Base-by-base conservation (phyloP, 2,329 filamentous ascomycete genomes). In the Claviceps pazoutovae region DNA sequence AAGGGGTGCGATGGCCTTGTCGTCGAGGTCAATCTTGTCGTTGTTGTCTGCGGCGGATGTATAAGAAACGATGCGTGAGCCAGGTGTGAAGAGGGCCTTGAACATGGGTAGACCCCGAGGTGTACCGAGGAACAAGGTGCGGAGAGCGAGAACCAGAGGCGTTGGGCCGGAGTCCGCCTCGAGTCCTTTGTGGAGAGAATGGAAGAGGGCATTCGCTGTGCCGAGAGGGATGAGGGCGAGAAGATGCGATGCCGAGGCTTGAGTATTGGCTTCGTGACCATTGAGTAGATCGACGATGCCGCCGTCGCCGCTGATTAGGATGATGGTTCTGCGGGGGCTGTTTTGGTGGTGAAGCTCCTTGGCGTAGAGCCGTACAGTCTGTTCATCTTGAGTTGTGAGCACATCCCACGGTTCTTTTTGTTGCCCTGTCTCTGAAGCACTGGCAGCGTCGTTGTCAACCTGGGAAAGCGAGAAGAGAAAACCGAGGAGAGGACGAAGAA, bases 271-370 rank as follows among this genome's bases (percentile, higher is more conserved):
- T 26, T 61, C 57, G 11, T 65, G 61, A 26, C 65, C 78, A 62
- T 96, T 94, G 54, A 95, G 72, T 1, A 93, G 71, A 59, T 97
- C 91, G 17, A 89, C 77, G 2, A 95, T 67, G 5, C 89, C 91
- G 14, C 91, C 91, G 64, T 97, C 91, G 6, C 91, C 91, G 48
- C 86, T 91, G 5, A 96, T 74, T 13, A 97, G 75, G 34, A 96
- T 68, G 26, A 96, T 74, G 0, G 82, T 82, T 50, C 55, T 51
- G n/a, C 34, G 34, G 45, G n/a, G 53, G 52, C n/a, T 63, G 14
- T 1, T 37, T n/a, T 2, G 42, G 17, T 8, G 48, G 58, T 5
- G 67, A 56, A 73, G 57, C 2, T 58, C 46, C 2, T 56, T 59
- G 0, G 84, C 78, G 50, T 94, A 79, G 1, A 84, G 71, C 5